Base-by-base conservation (phyloP, 106 monocot genomes). In the Dactylorhiza incarnata region DNA sequence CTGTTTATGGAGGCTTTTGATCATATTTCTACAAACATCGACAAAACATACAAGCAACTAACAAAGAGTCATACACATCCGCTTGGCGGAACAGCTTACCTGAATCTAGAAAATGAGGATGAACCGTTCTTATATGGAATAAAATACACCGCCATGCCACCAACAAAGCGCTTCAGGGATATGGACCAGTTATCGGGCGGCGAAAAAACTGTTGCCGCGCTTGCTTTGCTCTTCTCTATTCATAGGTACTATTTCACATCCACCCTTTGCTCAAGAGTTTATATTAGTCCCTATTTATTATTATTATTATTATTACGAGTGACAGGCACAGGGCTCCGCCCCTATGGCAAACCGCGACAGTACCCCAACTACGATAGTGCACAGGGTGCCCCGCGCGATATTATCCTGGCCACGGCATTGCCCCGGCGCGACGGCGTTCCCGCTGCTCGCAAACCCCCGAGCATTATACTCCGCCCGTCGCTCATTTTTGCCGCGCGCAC, bases 181-280 rank as follows among this genome's bases (percentile, higher is more conserved):
- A 99, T 99, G 94, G 99, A 99, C 19, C 99, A 90, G 82, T 84
- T 99, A 80, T 99, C 99, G 16, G 99, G 99, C 49, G 99, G 99
- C 16, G 99, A 99, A 72, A 99, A 99, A 78, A 99, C 99, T 81
- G 91, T 99, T 80, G 99, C 99, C 16, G 99, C 99, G 19, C 88
- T 99, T 48, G 99, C 99, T 24, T 78, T 99, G 73, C 94, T 99
- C 74, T 99, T 99, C 49, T 72, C 94, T 47, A 99, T 99, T 83
- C 99, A 99, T 85, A 94, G 99, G 99, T 99, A 73, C 14, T 25
- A 72, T 71, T 69, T 46, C 45, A 37, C 37, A 47, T 11, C 20
- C 53, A 45, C n/a, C 11, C 16, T 16, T 26, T 25, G 25, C 14
- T 19, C 50, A n/a, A 37, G 37, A 37, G 37, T 37, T 37, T 37